Conservation (phyloP, 1,284 basidiomycete genomes). For the Ganoderma sinense region DNA sequence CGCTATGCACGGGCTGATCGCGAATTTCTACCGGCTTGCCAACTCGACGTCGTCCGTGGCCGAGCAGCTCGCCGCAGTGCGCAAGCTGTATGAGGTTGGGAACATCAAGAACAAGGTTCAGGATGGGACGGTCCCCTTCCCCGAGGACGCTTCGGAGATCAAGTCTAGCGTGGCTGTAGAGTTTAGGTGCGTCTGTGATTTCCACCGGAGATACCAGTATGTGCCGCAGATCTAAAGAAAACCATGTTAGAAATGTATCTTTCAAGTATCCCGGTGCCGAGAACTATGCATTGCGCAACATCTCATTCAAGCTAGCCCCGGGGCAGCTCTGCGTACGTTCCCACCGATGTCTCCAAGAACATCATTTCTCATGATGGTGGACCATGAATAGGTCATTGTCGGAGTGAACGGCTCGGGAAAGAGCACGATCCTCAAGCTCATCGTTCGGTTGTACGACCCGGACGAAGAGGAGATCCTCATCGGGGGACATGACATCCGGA, state of each 20-base stretch:
- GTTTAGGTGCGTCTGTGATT: constrained; percentile 54
- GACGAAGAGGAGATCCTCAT: constrained; percentile 73
- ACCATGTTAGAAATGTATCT: constrained; percentile 62
- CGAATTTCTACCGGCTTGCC: constrained; percentile 55
- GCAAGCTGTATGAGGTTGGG: constrained; percentile 70
- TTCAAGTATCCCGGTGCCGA: constrained; percentile 74
- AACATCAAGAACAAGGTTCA: constrained; percentile 66
- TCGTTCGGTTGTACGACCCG: constrained; percentile 68
- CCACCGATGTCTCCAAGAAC: neutral
- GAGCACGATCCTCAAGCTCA: constrained; percentile 77
- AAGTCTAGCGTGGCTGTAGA: constrained; percentile 67
- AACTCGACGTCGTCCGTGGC: constrained; percentile 63
- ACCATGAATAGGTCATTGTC: constrained; percentile 67
- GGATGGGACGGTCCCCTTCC: constrained; percentile 65
- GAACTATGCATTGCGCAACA: constrained; percentile 60
- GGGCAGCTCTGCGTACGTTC: constrained; percentile 77
- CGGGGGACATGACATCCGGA: constrained; percentile 66
- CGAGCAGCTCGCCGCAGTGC: constrained; percentile 60
- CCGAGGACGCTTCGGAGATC: constrained; percentile 62
- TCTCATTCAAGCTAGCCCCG: constrained; percentile 72
- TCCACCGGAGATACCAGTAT: neutral
- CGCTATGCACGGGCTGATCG: constrained; percentile 60
- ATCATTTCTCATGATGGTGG: neutral
- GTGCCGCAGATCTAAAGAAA: neutral
- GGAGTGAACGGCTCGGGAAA: constrained; percentile 82